These are phyloP conservation scores for Halophytophthora polymorphica DNA, from an alignment of 352 stramenopile species.

Conservation along the genomic window DNA sequence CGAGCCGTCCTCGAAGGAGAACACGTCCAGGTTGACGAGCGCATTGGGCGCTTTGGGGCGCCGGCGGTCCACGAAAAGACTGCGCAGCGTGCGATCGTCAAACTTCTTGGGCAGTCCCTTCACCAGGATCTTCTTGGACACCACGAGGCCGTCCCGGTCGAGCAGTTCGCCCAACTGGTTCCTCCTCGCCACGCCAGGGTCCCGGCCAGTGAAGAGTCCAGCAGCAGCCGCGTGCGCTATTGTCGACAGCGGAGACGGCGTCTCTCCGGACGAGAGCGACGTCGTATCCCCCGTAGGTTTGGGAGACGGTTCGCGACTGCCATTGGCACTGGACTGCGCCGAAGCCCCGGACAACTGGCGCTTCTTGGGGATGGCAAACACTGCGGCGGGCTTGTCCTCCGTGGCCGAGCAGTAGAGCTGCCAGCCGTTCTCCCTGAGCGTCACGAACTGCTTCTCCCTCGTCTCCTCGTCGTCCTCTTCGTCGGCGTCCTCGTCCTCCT, in stretches of 20 bases:
- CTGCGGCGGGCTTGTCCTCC: constrained; percentile 46
- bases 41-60: constrained; percentile 30
- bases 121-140: constrained; percentile 66
- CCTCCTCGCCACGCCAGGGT: constrained; percentile 17
- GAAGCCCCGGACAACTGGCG: constrained; percentile 17
- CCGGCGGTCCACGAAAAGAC: constrained; percentile 42
- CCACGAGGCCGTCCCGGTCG: constrained; percentile 41
- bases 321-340: constrained; percentile 17
- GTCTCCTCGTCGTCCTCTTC: constrained; percentile 39
- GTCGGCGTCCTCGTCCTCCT: constrained; percentile 28
- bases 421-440: constrained; percentile 46
- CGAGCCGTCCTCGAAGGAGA: constrained; percentile 67
- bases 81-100: constrained; percentile 33
- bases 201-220: constrained; percentile 10
- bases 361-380: constrained; percentile 84
- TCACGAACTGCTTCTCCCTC: constrained; percentile 32
- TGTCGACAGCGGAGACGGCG: constrained; percentile 14
- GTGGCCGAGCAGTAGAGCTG: constrained; percentile 70
- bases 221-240: constrained; percentile 10
- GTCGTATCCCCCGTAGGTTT: constrained; percentile 21
- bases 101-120: constrained; percentile 62
- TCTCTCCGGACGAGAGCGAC: constrained; percentile 10
- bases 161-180: constrained; percentile 36
- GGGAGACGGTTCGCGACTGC: constrained; percentile 34
- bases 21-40: constrained; percentile 55